phyloP scores from a whole-genome alignment of 2,329 filamentous ascomycete species.

The Claviceps cyperi region DNA sequence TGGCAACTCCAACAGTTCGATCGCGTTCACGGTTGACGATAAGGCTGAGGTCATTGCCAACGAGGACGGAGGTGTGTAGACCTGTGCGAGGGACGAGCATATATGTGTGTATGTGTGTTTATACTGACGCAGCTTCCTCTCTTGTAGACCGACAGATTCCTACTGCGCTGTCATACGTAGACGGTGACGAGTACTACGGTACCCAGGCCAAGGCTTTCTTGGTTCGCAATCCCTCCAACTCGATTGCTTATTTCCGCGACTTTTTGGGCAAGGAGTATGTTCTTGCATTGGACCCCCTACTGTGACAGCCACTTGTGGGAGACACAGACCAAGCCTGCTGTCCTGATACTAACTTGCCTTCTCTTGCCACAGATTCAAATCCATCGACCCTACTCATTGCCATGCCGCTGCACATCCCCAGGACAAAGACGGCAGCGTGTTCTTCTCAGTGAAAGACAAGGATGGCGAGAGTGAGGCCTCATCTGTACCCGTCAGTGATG shows the following conservation, averaged over 20 bases:
- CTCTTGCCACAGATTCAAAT: conserved; percentile 52
- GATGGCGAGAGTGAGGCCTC: conserved; percentile 45
- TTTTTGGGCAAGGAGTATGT: conserved; percentile 84
- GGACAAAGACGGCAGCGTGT: conserved; percentile 55
- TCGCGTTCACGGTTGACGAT: conserved; percentile 84
- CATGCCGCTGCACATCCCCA: conserved; percentile 85
- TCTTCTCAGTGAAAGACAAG: conserved; percentile 75
- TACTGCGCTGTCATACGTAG: conserved; percentile 82
- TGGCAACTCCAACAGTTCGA: conserved; percentile 96
- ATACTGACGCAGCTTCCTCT: background rate
- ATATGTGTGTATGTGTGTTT: background rate
- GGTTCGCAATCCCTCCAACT: conserved; percentile 84
- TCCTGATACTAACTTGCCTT: background rate
- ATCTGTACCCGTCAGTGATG: conserved; percentile 62
- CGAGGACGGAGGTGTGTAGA: conserved; percentile 77
- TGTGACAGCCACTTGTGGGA: background rate
- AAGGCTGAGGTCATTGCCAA: conserved; percentile 97
- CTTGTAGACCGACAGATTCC: conserved; percentile 84
- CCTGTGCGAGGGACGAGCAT: background rate
- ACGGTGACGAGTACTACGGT: conserved; percentile 93
- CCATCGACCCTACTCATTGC: conserved; percentile 89
- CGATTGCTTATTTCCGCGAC: conserved; percentile 89
- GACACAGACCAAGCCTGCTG: background rate
- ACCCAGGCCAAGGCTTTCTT: conserved; percentile 90
- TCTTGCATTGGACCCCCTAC: background rate